Evolutionary conservation across 176 grass and related monocot genomes (phyloP).

Genomic region (Aegilops tauschii): DNA sequence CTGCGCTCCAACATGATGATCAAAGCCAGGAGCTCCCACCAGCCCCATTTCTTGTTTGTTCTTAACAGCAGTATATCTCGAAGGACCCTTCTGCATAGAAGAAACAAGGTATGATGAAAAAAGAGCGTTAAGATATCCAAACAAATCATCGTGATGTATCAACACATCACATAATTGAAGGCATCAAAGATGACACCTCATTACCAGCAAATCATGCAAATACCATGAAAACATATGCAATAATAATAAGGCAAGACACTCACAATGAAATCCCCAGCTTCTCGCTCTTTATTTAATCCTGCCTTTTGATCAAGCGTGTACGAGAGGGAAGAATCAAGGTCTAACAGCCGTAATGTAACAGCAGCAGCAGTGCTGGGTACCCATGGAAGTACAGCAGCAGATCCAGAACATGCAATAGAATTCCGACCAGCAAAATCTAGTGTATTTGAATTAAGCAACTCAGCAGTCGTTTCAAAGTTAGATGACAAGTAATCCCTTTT

Average conservation of each 20-base stretch:
- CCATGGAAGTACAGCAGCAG: constrained; percentile 72
- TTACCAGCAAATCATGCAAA: constrained; percentile 1
- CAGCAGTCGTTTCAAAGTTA: constrained; percentile 72
- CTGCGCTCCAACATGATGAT: constrained; percentile 36
- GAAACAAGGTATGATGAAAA: neutral
- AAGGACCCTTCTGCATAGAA: constrained; percentile 63
- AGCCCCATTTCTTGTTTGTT: constrained; percentile 50
- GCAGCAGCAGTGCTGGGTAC: constrained; percentile 70
- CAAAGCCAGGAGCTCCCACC: constrained; percentile 42
- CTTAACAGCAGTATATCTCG: constrained; percentile 53
- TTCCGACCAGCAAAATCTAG: constrained; percentile 31
- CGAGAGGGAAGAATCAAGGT: constrained; percentile 71
- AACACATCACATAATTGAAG: neutral
- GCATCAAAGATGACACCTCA: neutral
- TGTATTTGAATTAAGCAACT: constrained; percentile 56
- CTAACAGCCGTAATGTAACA: constrained; percentile 74
- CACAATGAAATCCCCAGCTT: constrained; percentile 57
- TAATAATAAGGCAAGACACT: constrained; percentile 37
- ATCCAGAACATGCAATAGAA: constrained; percentile 37
- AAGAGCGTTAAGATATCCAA: neutral
- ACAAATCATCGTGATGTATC: neutral
- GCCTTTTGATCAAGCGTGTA: constrained; percentile 55
- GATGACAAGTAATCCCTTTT: constrained; percentile 69
- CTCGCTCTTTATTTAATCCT: constrained; percentile 55
- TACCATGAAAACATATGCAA: neutral